Evolutionary conservation across 139 green algal genomes (phyloP).

Genomic region (Tetraselmis chui): DNA sequence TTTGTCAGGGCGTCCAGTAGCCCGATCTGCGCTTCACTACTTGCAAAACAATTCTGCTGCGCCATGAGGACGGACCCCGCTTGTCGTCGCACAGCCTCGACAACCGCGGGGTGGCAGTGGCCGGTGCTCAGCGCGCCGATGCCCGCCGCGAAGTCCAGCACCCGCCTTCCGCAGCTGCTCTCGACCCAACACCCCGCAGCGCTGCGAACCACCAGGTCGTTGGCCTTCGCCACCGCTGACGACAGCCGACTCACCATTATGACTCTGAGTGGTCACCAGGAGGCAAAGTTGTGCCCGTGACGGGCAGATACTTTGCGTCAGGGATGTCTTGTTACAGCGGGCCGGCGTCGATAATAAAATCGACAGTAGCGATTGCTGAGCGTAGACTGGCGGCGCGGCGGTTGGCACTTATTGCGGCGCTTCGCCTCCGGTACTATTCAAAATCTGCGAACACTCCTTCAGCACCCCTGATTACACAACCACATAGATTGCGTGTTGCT

Average conservation of each 20-base stretch:
- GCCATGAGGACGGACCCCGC: conserved; percentile 59
- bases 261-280: too few species aligned
- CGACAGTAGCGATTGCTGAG: too few species aligned
- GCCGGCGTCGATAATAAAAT: too few species aligned
- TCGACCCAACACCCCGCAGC: background rate
- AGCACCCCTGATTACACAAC: too few species aligned
- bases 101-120: conserved; percentile 74
- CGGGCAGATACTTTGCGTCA: too few species aligned
- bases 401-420: too few species aligned
- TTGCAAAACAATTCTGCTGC: conserved; percentile 72
- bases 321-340: too few species aligned
- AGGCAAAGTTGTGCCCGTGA: too few species aligned
- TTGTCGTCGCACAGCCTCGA: conserved; percentile 68
- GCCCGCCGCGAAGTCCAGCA: conserved; percentile 28
- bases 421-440: too few species aligned
- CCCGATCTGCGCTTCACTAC: conserved; percentile 11
- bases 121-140: conserved; percentile 72
- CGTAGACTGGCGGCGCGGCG: too few species aligned
- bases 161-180: background rate
- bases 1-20: conserved; percentile 45
- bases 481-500: too few species aligned
- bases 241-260: background rate
- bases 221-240: background rate
- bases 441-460: too few species aligned
- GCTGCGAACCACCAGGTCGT: background rate